phyloP scores from a whole-genome alignment of 2,329 filamentous ascomycete species.

The Fusarium oxysporum region DNA sequence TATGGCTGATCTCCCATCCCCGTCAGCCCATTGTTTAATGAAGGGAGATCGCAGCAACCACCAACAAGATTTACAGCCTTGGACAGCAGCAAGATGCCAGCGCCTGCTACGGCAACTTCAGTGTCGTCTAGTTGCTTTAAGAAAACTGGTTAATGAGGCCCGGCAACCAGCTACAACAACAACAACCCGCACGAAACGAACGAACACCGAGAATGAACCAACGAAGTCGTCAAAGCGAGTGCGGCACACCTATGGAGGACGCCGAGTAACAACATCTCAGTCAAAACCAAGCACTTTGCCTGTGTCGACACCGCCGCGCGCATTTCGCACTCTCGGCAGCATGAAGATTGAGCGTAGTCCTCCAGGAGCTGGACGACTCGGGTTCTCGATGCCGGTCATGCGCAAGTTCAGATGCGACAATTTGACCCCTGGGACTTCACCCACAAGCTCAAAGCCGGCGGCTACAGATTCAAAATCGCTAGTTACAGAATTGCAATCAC shows the following conservation, averaged over 20 bases:
- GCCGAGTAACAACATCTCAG: slow-evolving; percentile 10
- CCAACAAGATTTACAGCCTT: slow-evolving; percentile 48
- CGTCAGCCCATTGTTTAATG: slow-evolving; percentile 32
- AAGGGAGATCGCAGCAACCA: not conserved
- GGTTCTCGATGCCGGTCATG: slow-evolving; percentile 47
- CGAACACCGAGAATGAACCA: not conserved
- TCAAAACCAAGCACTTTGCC: not conserved
- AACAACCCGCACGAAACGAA: slow-evolving; percentile 39
- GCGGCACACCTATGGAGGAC: slow-evolving; percentile 48
- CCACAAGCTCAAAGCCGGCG: not conserved
- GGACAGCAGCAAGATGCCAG: slow-evolving; percentile 62
- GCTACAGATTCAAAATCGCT: slow-evolving; percentile 23
- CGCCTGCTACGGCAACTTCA: slow-evolving; percentile 61
- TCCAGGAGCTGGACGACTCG: slow-evolving; percentile 41
- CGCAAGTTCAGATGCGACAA: slow-evolving; percentile 44
- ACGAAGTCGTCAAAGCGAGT: slow-evolving; percentile 42
- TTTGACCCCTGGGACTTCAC: slow-evolving; percentile 9
- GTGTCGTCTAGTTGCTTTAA: slow-evolving; percentile 55
- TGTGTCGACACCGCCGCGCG: slow-evolving; percentile 43
- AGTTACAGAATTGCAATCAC: slow-evolving; percentile 36
- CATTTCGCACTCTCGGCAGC: slow-evolving; percentile 45
- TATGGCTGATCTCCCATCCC: slow-evolving; percentile 22
- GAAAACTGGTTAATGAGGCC: slow-evolving; percentile 49
- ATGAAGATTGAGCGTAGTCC: slow-evolving; percentile 47
- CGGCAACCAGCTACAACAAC: slow-evolving; percentile 3